Base-by-base conservation (phyloP, 2,329 filamentous ascomycete genomes). In the Akanthomyces uredinophilus region DNA sequence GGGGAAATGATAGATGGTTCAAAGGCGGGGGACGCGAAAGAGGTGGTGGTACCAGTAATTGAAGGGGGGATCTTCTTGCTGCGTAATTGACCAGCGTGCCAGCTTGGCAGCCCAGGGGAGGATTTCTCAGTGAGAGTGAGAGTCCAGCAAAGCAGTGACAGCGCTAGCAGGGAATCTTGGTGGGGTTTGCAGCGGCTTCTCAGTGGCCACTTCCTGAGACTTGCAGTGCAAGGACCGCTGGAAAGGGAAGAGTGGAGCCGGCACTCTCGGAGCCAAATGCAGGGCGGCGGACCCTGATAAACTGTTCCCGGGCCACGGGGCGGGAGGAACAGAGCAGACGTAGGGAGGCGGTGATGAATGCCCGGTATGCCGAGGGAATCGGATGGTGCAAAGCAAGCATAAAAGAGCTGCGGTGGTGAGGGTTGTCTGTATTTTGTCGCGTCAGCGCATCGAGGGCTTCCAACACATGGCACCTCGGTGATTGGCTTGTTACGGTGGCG, bases 21-120 rank as follows among this genome's bases (percentile, higher is more conserved):
- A 49, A 53, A n/a, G 43, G 41, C 27, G 54, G 41, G 37, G 41
- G 29, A 52, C 49, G 58, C 39, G 18, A 35, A 43, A 27, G 47
- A 32, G 43, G 43, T 44, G 44, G 32, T 51, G 35, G 22, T 35
- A 29, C 4, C n/a, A n/a, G 4, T 29, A 32, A 51, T 32, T 35
- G 18, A 52, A 60, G 37, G 57, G 57, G 57, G 47, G 24, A 44
- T 58, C 50, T 58, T 41, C n/a, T 20, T 50, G 16, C 2, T 46
- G 55, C 35, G 24, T 20, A 50, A 52, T 18, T 44, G 32, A 37
- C 20, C 32, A 44, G 57, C 27, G 4, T 29, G 27, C 20, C 32
- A 44, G 57, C 27, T 29, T 29, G 27, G 16, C 32, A 44, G 57
- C 14, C 47, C 14, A 41, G 24, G 3, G 13, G n/a, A 32, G 32